A percentile compares a stretch with the other conserved stretches of the same genome.
phyloP scores from a whole-genome alignment of 2,329 filamentous ascomycete species.

The Sporothrix dimorphospora region DNA sequence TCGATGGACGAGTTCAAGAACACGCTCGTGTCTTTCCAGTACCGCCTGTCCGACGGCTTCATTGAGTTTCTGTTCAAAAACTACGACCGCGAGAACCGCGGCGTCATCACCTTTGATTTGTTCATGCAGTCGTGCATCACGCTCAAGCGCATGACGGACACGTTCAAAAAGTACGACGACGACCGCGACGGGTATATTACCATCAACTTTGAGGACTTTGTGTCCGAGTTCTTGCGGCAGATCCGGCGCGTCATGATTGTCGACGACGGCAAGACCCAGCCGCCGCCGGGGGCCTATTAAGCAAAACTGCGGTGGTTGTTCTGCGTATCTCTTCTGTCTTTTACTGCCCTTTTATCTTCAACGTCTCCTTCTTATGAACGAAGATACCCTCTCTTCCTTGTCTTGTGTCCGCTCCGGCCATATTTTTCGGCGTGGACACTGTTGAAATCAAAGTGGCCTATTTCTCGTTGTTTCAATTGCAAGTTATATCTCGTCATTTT shows the following conservation, averaged over 20 bases:
- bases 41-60: conserved; percentile 82
- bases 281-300: conserved; percentile 15
- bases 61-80: conserved; percentile 83
- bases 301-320: too few species aligned
- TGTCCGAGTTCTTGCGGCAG: conserved; percentile 69
- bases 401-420: not conserved
- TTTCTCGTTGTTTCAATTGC: not conserved
- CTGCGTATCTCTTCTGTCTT: not conserved
- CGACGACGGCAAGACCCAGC: conserved; percentile 24
- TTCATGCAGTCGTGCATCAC: conserved; percentile 98
- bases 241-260: conserved; percentile 46
- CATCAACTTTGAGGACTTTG: conserved; percentile 78
- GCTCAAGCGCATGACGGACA: conserved; percentile 97
- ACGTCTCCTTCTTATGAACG: conserved; percentile 6
- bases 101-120: conserved; percentile 85
- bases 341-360: not conserved
- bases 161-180: conserved; percentile 98
- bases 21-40: conserved; percentile 89
- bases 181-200: conserved; percentile 94
- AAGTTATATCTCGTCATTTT: not conserved
- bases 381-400: conserved; percentile 21
- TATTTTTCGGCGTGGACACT: not conserved
- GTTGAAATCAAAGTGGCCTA: not conserved
- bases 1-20: conserved; percentile 84
- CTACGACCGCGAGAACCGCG: conserved; percentile 76